Conservation (phyloP, 495 filamentous ascomycete species). For the Chlorociboria aeruginascens region DNA sequence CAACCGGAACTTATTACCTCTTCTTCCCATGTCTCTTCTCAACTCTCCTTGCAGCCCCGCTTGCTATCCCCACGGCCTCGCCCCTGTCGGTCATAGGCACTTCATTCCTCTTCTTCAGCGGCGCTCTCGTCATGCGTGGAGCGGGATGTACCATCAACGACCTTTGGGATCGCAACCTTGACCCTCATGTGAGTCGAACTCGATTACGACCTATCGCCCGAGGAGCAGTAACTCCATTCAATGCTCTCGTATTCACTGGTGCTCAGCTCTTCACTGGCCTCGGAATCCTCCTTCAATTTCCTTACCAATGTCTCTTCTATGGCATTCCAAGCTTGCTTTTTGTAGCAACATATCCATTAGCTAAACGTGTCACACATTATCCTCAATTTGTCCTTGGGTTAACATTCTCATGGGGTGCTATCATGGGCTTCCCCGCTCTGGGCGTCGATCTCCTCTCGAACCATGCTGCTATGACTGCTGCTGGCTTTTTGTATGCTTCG, state of each 20-base stretch:
- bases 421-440: conserved; percentile 92
- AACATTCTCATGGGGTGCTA: conserved; percentile 93
- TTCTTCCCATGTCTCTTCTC: conserved; percentile 93
- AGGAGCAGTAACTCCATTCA: conserved; percentile 61
- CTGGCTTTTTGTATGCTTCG: conserved; percentile 66
- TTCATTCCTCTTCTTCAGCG: conserved; percentile 66
- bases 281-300: conserved; percentile 76
- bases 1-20: conserved; percentile 87
- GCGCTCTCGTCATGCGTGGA: conserved; percentile 90
- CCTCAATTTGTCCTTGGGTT: conserved; percentile 86
- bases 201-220: conserved; percentile 81
- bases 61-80: conserved; percentile 44
- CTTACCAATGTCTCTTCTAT: conserved; percentile 71
- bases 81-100: conserved; percentile 49
- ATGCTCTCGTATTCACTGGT: conserved; percentile 73
- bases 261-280: conserved; percentile 71
- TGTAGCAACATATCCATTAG: conserved; percentile 77
- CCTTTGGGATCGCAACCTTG: conserved; percentile 88
- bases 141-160: conserved; percentile 99
- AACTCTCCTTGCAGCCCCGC: conserved; percentile 57
- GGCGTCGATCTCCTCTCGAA: conserved; percentile 69
- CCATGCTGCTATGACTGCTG: conserved; percentile 48
- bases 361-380: conserved; percentile 89
- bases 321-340: conserved; percentile 74
- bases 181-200: conserved; percentile 81